Percentiles rank a stretch among this genome's conserved stretches.
Evolutionary conservation across 768 basidiomycete genomes (phyloP).

Genomic region (Kwoniella sp.): DNA sequence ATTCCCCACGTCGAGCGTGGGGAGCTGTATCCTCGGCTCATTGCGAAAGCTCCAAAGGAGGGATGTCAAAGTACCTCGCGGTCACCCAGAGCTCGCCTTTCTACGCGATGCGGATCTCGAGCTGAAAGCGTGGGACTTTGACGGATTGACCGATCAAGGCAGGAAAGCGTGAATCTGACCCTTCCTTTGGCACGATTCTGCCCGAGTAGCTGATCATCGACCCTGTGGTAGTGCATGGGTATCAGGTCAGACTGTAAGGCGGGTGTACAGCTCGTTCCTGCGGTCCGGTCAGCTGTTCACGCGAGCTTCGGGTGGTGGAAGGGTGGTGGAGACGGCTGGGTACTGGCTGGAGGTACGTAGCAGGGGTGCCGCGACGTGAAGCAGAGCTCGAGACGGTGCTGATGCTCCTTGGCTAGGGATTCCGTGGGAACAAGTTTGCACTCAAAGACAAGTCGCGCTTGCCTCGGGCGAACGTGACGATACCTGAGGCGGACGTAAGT

Average conservation of each 20-base stretch:
- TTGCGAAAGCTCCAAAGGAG: slow-evolving; percentile 32
- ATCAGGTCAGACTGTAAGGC: slow-evolving; percentile 23
- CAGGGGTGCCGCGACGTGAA: too few species aligned
- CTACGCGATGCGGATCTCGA: slow-evolving; percentile 29
- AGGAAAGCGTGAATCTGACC: slow-evolving; percentile 23
- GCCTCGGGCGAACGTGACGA: slow-evolving; percentile 26
- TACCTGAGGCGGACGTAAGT: slow-evolving; percentile 34
- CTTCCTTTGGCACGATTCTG: neutral
- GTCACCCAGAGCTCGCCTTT: slow-evolving; percentile 38
- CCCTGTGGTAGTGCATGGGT: slow-evolving; percentile 29
- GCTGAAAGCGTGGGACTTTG: slow-evolving; percentile 35
- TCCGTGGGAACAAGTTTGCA: slow-evolving; percentile 28
- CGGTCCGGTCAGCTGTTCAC: slow-evolving; percentile 19
- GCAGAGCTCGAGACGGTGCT: too few species aligned
- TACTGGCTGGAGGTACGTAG: slow-evolving; percentile 43
- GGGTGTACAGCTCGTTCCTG: slow-evolving; percentile 21
- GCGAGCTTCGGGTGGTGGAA: slow-evolving; percentile 28
- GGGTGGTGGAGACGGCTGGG: slow-evolving; percentile 33
- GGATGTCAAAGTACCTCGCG: slow-evolving; percentile 14
- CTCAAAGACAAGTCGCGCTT: slow-evolving; percentile 4
- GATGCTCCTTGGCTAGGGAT: slow-evolving; percentile 35
- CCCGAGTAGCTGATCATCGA: neutral
- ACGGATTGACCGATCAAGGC: slow-evolving; percentile 38
- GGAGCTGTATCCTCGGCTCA: slow-evolving; percentile 16
- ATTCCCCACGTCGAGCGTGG: slow-evolving; percentile 30